Percentiles rank a stretch among this genome's conserved stretches.
These are phyloP conservation scores for Chaetoceros tenuissimus DNA, from an alignment of 108 stramenopile genomes.

Conservation along the genomic window DNA sequence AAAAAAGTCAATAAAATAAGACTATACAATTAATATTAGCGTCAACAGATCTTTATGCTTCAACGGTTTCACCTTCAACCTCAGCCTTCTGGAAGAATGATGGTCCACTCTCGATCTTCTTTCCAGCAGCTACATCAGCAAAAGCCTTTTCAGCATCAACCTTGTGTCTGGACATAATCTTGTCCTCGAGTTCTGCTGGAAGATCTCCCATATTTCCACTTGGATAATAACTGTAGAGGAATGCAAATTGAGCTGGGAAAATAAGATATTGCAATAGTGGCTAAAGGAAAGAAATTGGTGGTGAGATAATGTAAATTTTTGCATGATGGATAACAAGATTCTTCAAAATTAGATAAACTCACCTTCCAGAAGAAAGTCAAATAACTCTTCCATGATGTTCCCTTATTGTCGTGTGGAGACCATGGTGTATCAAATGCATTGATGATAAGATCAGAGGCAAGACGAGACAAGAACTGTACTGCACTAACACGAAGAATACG, in stretches of 20 bases:
- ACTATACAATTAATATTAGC: no score
- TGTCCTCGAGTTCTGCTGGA: constrained; percentile 46
- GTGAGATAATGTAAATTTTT: neutral
- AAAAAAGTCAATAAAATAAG: no score
- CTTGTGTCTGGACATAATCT: constrained; percentile 62
- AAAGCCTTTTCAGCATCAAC: constrained; percentile 65
- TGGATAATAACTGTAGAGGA: constrained; percentile 83
- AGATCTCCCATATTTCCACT: constrained; percentile 72
- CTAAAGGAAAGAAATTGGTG: constrained; percentile 2
- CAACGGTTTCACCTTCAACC: neutral
- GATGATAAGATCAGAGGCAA: constrained; percentile 93
- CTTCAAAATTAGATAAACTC: constrained; percentile 4
- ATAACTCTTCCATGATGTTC: constrained; percentile 84
- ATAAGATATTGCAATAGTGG: constrained; percentile 80
- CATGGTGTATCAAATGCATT: constrained; percentile 92
- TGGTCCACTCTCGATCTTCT: constrained; percentile 42
- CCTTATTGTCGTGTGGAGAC: constrained; percentile 81
- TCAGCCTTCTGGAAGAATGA: constrained; percentile 82
- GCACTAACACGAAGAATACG: constrained; percentile 84
- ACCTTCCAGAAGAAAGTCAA: constrained; percentile 89
- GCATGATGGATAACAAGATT: neutral
- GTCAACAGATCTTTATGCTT: no score
- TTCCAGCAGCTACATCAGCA: constrained; percentile 40
- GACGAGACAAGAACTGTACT: constrained; percentile 84
- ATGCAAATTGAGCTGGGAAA: constrained; percentile 87